These are phyloP conservation scores for Penicillium sp. DNA, from an alignment of 2,329 filamentous ascomycete genomes.

Conservation along the genomic window DNA sequence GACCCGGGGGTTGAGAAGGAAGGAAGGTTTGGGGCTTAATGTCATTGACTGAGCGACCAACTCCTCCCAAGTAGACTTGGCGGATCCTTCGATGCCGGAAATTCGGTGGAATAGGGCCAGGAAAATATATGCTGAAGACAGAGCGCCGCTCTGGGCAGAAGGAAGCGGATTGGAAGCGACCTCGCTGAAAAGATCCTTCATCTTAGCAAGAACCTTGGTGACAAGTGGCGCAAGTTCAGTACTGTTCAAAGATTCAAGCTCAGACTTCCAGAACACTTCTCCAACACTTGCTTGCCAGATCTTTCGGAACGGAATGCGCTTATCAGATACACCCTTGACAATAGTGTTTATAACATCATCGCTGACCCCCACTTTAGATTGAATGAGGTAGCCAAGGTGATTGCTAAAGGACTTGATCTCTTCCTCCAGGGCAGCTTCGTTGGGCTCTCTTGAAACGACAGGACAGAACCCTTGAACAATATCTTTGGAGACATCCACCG, in stretches of 20 bases:
- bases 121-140: constrained; percentile 73
- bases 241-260: constrained; percentile 47
- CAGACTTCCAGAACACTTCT: constrained; percentile 61
- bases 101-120: constrained; percentile 58
- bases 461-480: constrained; percentile 63
- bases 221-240: constrained; percentile 48
- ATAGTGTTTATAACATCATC: constrained; percentile 67
- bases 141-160: constrained; percentile 76
- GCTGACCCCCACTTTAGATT: constrained; percentile 58
- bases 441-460: constrained; percentile 77
- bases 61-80: constrained; percentile 48
- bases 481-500: constrained; percentile 60
- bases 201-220: constrained; percentile 50
- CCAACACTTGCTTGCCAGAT: constrained; percentile 76
- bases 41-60: constrained; percentile 63
- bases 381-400: constrained; percentile 61
- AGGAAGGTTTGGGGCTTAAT: constrained; percentile 76
- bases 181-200: constrained; percentile 68
- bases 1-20: constrained; percentile 76
- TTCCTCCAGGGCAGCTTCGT: constrained; percentile 73
- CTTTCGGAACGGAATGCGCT: constrained; percentile 71
- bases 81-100: constrained; percentile 52
- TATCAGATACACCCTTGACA: constrained; percentile 78
- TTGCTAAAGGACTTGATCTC: constrained; percentile 69
- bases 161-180: constrained; percentile 71